Evolutionary conservation across 2,329 filamentous ascomycete genomes (phyloP).

Genomic region (Trematosphaeria pertusa): DNA sequence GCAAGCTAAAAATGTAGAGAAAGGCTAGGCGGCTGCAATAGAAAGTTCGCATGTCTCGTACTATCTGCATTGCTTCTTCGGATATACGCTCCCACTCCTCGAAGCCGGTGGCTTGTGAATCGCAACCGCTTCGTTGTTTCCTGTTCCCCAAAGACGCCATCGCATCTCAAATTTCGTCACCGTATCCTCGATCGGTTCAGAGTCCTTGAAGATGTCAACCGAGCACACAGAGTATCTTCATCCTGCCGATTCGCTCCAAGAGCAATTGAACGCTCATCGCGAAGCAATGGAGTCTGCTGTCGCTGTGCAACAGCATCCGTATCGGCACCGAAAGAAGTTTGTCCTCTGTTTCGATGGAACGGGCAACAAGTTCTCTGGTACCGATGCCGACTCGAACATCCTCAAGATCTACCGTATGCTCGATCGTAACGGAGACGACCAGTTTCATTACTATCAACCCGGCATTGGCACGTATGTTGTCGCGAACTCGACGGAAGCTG

Average conservation of each 20-base stretch:
- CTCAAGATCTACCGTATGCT: constrained; percentile 75
- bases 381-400: constrained; percentile 55
- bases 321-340: constrained; percentile 62
- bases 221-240: not conserved
- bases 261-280: constrained; percentile 11
- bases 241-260: constrained; percentile 12
- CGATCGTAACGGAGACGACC: constrained; percentile 67
- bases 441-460: constrained; percentile 53
- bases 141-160: no score
- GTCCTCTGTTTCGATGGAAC: constrained; percentile 58
- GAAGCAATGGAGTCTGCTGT: constrained; percentile 20
- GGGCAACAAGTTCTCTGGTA: constrained; percentile 52
- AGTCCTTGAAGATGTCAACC: no score
- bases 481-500: constrained; percentile 55
- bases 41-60: no score
- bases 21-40: no score
- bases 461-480: constrained; percentile 78
- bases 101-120: no score
- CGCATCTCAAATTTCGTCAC: no score
- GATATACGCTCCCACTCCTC: no score
- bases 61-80: no score
- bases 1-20: no score
- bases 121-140: no score
- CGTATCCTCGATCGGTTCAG: no score
- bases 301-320: constrained; percentile 13